Conservation (phyloP, 148 eudicot species). For the Arctostaphylos glauca region DNA sequence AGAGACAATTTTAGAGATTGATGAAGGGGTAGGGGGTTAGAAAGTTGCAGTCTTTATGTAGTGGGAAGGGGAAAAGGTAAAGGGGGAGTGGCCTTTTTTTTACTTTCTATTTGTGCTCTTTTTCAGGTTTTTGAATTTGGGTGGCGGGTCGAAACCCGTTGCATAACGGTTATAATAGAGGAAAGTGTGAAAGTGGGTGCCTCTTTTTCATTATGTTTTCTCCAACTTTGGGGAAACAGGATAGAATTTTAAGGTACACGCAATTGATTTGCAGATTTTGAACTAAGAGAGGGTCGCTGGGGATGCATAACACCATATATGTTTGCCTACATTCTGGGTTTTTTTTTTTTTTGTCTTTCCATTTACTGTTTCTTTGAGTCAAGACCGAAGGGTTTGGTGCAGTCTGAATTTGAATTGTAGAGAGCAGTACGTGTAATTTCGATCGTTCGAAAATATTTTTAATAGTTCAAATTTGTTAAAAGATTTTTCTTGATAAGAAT, state of each 20-base stretch:
- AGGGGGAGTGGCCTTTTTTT: constrained; percentile 23
- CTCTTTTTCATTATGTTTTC: neutral
- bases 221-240: neutral
- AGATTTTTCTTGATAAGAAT: too few species aligned
- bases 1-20: neutral
- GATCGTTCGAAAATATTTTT: too few species aligned
- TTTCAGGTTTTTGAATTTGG: constrained; percentile 43
- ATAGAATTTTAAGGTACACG: neutral
- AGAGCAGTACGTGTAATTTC: too few species aligned
- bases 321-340: too few species aligned
- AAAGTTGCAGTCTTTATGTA: constrained; percentile 2
- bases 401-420: too few species aligned
- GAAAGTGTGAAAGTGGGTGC: constrained; percentile 12
- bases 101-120: constrained; percentile 15
- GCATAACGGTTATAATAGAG: constrained; percentile 42
- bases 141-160: constrained; percentile 57
- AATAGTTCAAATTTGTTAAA: too few species aligned
- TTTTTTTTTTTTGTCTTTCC: too few species aligned
- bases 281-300: neutral
- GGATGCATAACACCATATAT: too few species aligned
- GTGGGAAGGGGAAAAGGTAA: constrained; percentile 20
- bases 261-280: neutral
- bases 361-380: too few species aligned
- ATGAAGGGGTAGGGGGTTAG: too few species aligned
- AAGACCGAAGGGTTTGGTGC: too few species aligned